Evolutionary conservation across 306 rosid species (phyloP).

Genomic region (Sicyos baderoa): DNA sequence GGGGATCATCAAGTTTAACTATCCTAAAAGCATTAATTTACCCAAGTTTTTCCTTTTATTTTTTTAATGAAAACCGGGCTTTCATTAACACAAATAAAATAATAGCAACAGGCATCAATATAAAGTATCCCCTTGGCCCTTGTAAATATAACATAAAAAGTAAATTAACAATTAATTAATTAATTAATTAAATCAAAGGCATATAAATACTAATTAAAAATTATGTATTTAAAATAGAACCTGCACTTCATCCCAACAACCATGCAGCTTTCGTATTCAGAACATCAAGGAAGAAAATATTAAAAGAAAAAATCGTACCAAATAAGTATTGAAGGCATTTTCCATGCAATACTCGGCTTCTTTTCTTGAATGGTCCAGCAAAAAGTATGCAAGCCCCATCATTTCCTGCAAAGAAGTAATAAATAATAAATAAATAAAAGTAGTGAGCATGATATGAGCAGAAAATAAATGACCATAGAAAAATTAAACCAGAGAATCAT

Average conservation of each 20-base stretch:
- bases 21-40: too few species aligned
- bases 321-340: conserved; percentile 81
- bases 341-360: conserved; percentile 99
- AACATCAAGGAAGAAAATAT: neutral
- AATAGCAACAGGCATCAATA: neutral
- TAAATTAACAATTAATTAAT: too few species aligned
- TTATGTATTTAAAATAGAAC: neutral
- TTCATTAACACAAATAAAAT: neutral
- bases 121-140: too few species aligned
- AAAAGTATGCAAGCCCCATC: conserved; percentile 90
- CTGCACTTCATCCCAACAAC: conserved; percentile 4
- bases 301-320: conserved; percentile 46
- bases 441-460: conserved; percentile 15
- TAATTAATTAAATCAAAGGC: neutral
- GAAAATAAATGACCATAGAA: conserved; percentile 19
- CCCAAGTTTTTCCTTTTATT: too few species aligned
- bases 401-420: conserved; percentile 58
- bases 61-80: too few species aligned
- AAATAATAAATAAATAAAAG: conserved; percentile 11
- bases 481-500: neutral
- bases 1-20: too few species aligned
- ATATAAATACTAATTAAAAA: neutral
- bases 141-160: too few species aligned
- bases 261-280: neutral
- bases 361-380: conserved; percentile 89